Percentiles rank a stretch among this genome's conserved stretches.
Conservation (phyloP, 495 filamentous ascomycete genomes). For the Xylaria curta region DNA sequence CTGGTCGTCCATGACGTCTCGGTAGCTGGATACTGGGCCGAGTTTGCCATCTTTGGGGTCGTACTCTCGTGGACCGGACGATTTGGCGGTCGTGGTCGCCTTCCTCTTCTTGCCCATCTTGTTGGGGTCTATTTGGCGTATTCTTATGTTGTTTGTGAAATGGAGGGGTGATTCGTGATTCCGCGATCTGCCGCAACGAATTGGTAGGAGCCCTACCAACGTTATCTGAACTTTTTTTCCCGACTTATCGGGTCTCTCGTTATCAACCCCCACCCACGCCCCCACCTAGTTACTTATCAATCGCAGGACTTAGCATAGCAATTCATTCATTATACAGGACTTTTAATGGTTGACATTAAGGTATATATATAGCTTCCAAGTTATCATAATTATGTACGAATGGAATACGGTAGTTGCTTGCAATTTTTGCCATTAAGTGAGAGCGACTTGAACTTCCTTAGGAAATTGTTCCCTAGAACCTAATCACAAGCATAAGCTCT, state of each 20-base stretch:
- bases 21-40: slow-evolving; percentile 68
- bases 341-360: too few species aligned
- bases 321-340: too few species aligned
- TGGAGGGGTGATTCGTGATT: background rate
- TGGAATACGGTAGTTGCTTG: too few species aligned
- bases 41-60: slow-evolving; percentile 61
- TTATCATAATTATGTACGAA: too few species aligned
- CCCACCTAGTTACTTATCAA: too few species aligned
- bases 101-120: slow-evolving; percentile 87
- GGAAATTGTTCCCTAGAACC: too few species aligned
- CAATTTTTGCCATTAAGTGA: too few species aligned
- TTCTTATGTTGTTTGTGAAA: background rate
- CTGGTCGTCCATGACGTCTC: slow-evolving; percentile 87
- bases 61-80: slow-evolving; percentile 54
- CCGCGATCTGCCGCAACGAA: background rate
- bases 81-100: slow-evolving; percentile 56
- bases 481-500: too few species aligned
- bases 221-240: slow-evolving; percentile 33
- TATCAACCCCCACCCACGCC: slow-evolving; percentile 8
- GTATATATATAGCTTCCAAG: too few species aligned
- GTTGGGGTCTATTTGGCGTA: background rate
- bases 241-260: slow-evolving; percentile 20
- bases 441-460: too few species aligned
- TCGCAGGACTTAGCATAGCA: too few species aligned
- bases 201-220: background rate